Base-by-base conservation (phyloP, 805 yeast species). In the Myxozyma neglecta region DNA sequence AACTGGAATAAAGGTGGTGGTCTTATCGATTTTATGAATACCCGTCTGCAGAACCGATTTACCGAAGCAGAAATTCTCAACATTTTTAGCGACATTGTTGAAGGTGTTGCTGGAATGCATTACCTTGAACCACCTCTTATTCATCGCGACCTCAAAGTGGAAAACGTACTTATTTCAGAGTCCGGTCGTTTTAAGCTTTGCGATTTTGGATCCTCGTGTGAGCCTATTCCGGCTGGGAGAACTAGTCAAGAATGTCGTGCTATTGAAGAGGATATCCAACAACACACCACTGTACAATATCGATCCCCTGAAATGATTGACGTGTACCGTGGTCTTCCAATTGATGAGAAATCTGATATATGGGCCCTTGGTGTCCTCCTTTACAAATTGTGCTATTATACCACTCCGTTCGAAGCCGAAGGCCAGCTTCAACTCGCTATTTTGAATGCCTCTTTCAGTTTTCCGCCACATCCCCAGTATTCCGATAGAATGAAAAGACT, bases 231-330 rank as follows among this genome's bases (percentile, higher is more conserved):
- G 18, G 88, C 96, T 1, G 97, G 97, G 1, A 83, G 82, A 61
- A 87, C 85, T 68, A 85, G 82, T 48, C 85, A 83, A 60, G 93
- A 88, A 72, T 87, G 87, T 72, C 89, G 86, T 65, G 72, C 81
- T n/a, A 77, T 92, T 39, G 88, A 89, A 59, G 90, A 89, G 70
- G 97, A 93, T 72, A 85, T 93, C 59, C 83, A 90, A 70, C 85
- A 86, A 65, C 96, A 93, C 71, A 93, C 99, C 0, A 93, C 99
- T 3, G 96, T 97, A 14, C 99, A 94, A 74, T 93, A 93, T 73
- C 80, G 99, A 65, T 81, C 96, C 0, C 99, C 99, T 0, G 99
- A 93, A 72, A 94, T 93, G 98, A 83, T 93, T 59, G 97, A 93
- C 74, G 80, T 92, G 32, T 87, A 87, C 72, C 79, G 90, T 51